Evolutionary conservation across 2,329 filamentous ascomycete species (phyloP), one percentile per base, ranked within the genome.

Genomic region (Coniochaeta pulveracea): DNA sequence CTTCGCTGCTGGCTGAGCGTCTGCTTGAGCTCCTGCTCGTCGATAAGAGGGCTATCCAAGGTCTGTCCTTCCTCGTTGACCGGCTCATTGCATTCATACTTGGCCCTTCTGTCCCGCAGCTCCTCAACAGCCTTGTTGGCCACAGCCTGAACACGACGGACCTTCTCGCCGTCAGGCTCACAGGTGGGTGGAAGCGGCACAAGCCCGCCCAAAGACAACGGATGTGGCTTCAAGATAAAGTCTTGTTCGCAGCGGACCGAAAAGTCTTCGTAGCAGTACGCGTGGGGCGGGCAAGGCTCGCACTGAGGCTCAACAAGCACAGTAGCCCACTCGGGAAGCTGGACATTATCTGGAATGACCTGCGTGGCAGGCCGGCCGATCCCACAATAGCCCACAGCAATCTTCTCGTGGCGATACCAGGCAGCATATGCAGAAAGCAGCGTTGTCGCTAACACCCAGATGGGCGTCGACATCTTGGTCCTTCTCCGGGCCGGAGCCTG

Each of bases 301-400:
- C 91, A 98, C 44, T 81, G 70, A 10, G 89, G 89, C 46, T 78
- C 73, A 19, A 85, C 66, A 5, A 88, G 58, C 8, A 76, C 49
- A 3, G 51, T 45, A 6, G 58, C 51, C 54, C 56, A 58, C 35
- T 59, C 56, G 1, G 61, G 58, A 23, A 66, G 46, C 16, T 67
- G 55, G 9, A 62, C 43, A 37, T 50, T 53, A n/a, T 55, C 50
- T 9, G 69, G 67, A 12, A 74, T 52, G 19, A 75, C 49, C 42
- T 63, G 49, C 19, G 58, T 63, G 3, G 66, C 72, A 30, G 74
- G 64, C 34, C 78, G 73, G 16, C 82, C 91, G 34, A 93, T 72
- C 10, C 88, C 86, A 52, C 91, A 98, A 51, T 93, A 98, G 21
- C 93, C 91, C 14, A 96, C 85, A 11, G 85, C 81, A n/a, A 94